A percentile compares a stretch with the other conserved stretches of the same genome.
Evolutionary conservation across 1,139 yeast genomes (phyloP).

Genomic region (Yamadazyma sp.): DNA sequence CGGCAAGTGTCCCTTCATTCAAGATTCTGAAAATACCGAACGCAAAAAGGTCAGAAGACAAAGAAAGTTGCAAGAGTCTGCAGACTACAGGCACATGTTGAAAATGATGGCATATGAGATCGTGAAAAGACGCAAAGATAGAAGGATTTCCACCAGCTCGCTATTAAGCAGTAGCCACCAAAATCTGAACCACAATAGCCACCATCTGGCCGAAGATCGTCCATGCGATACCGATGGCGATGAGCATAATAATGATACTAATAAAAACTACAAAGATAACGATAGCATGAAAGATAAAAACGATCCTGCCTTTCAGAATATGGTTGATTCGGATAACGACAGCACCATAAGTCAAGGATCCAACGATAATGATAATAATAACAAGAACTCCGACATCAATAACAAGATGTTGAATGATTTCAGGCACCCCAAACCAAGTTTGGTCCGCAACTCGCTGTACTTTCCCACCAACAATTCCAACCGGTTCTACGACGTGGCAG

Average conservation of each 20-base stretch:
- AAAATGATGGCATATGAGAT: conserved; percentile 37
- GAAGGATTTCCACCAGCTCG: conserved; percentile 16
- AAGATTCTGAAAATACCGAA: conserved; percentile 45
- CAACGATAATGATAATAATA: conserved; percentile 12
- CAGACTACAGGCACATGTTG: conserved; percentile 39
- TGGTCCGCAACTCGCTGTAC: conserved; percentile 32
- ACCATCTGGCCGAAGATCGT: background rate
- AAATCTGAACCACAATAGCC: conserved; percentile 1
- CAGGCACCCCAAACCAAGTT: conserved; percentile 23
- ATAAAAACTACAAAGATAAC: conserved; percentile 2
- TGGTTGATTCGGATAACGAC: conserved; percentile 12
- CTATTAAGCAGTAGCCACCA: conserved; percentile 10
- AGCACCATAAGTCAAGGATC: conserved; percentile 18
- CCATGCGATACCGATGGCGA: background rate
- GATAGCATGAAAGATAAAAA: conserved; percentile 1
- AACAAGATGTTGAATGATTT: conserved; percentile 15
- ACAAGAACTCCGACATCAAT: too few relatives aligned
- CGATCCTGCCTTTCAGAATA: background rate
- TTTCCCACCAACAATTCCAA: conserved; percentile 32
- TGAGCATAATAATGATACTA: background rate
- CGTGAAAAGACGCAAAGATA: conserved; percentile 26
- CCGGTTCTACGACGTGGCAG: conserved; percentile 65
- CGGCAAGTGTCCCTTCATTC: conserved; percentile 74
- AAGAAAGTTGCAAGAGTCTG: conserved; percentile 42
- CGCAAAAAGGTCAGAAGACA: conserved; percentile 37